Conservation (phyloP, 805 yeast genomes). For the Jamesozyma piceae region DNA sequence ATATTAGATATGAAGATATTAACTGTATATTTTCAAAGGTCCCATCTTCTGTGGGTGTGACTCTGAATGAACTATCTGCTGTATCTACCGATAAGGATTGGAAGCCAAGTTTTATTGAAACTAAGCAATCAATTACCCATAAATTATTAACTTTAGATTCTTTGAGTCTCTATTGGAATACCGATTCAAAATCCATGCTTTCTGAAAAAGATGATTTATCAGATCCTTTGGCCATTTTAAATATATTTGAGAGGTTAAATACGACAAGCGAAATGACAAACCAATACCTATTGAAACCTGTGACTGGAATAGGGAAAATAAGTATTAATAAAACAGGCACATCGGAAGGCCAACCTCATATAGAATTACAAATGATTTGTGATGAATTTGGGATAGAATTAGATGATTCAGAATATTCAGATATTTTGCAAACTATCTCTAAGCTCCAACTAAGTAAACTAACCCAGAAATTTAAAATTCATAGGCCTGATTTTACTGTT, state of each 20-base stretch:
- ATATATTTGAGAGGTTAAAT: neutral
- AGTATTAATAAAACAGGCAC: constrained; percentile 73
- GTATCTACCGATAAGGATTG: constrained; percentile 80
- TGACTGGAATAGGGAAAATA: constrained; percentile 76
- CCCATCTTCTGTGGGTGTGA: constrained; percentile 77
- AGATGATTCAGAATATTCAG: constrained; percentile 78
- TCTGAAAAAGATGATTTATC: neutral
- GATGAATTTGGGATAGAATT: constrained; percentile 83
- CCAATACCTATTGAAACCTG: constrained; percentile 72
- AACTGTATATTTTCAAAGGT: constrained; percentile 53
- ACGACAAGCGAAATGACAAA: constrained; percentile 6
- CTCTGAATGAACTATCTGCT: constrained; percentile 80
- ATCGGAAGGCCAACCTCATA: constrained; percentile 57
- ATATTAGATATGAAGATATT: constrained; percentile 82
- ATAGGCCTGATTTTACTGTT: constrained; percentile 48
- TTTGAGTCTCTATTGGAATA: constrained; percentile 76
- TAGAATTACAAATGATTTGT: constrained; percentile 65
- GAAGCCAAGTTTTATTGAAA: constrained; percentile 77
- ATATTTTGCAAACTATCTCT: constrained; percentile 71
- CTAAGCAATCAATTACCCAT: constrained; percentile 55
- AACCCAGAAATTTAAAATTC: constrained; percentile 63
- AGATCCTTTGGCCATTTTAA: constrained; percentile 34
- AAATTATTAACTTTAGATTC: constrained; percentile 69
- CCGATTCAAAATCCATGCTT: constrained; percentile 21
- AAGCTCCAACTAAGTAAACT: constrained; percentile 71